Evolutionary conservation across 78 protist species (phyloP).

Genomic region (Guillardia theta): DNA sequence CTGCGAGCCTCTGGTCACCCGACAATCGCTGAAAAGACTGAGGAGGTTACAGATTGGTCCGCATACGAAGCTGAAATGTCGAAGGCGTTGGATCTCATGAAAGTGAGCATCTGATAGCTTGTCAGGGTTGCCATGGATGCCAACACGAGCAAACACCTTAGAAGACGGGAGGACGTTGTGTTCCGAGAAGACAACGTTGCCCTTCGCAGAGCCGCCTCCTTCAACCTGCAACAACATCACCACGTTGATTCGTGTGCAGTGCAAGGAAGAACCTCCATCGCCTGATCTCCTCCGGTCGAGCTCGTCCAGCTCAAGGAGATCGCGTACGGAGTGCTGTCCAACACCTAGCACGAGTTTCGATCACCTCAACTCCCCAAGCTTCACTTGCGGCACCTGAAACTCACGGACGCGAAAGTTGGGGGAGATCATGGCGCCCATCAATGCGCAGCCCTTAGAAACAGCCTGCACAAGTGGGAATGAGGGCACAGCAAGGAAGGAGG

Average conservation of each 20-base stretch:
- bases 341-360: too few relatives aligned
- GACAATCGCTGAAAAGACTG: too few relatives aligned
- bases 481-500: background rate
- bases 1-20: too few relatives aligned
- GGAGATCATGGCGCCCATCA: conserved; percentile 81
- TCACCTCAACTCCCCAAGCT: too few relatives aligned
- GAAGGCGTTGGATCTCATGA: conserved; percentile 57
- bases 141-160: too few relatives aligned
- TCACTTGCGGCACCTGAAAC: conserved; percentile 48
- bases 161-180: conserved; percentile 46
- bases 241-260: too few relatives aligned
- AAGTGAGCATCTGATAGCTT: conserved; percentile 62
- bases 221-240: background rate
- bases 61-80: conserved; percentile 57
- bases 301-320: conserved; percentile 59
- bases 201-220: background rate
- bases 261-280: too few relatives aligned
- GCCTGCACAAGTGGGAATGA: background rate
- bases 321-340: conserved; percentile 72
- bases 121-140: too few relatives aligned
- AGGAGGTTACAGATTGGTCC: too few relatives aligned
- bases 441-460: conserved; percentile 82
- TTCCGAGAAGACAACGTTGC: background rate
- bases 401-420: conserved; percentile 87
- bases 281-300: background rate